These are phyloP conservation scores for Penicillium coprophilum DNA, from an alignment of 495 filamentous ascomycete genomes.

Conservation along the genomic window DNA sequence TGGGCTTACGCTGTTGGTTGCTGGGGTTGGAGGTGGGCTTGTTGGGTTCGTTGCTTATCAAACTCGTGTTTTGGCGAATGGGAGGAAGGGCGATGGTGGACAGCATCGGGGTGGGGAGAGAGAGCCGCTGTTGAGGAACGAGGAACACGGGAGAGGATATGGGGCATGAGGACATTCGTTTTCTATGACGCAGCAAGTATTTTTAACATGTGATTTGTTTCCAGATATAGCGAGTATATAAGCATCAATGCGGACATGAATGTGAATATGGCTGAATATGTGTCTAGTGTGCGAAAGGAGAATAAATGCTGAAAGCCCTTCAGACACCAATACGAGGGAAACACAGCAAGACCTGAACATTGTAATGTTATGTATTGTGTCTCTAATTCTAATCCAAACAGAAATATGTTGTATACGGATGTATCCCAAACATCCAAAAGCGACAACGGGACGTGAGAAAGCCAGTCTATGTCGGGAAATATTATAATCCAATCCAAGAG, in stretches of 20 bases:
- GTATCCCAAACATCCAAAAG: not conserved
- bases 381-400: not conserved
- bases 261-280: not conserved
- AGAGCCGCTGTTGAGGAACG: slow-evolving; percentile 11
- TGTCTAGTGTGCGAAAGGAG: too few species aligned
- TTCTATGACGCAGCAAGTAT: not conserved
- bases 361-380: not conserved
- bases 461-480: not conserved
- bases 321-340: too few species aligned
- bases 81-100: not conserved
- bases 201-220: not conserved
- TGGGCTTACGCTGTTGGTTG: slow-evolving; percentile 58
- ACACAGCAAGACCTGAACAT: not conserved
- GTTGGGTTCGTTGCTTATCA: slow-evolving; percentile 55
- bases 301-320: too few species aligned
- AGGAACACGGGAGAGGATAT: slow-evolving; percentile 3
- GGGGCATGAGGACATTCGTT: not conserved
- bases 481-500: not conserved
- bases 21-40: slow-evolving; percentile 57
- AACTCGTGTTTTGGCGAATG: slow-evolving; percentile 1
- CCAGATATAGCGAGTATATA: not conserved
- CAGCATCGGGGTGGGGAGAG: slow-evolving; percentile 10
- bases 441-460: not conserved
- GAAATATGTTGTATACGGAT: not conserved
- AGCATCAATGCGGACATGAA: not conserved